A percentile compares a stretch with the other conserved stretches of the same genome.
phyloP scores from a whole-genome alignment of 257 asterid genomes.

The Parsonsia alboflavescens region DNA sequence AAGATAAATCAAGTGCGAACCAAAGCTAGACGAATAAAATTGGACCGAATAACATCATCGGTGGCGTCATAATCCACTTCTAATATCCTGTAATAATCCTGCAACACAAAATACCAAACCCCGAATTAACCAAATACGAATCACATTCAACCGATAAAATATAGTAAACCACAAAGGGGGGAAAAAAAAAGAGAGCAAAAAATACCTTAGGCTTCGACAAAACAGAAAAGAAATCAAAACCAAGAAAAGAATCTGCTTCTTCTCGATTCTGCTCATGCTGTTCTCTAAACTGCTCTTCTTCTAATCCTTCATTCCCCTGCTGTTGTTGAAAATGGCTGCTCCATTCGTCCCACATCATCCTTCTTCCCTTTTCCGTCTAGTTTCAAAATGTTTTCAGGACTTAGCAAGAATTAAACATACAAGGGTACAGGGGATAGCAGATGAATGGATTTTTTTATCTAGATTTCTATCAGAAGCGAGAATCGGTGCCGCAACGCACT shows the following conservation, averaged over 20 bases:
- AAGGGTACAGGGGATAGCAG: too few species aligned
- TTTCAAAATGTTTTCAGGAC: neutral
- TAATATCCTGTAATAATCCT: conserved; percentile 81
- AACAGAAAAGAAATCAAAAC: conserved; percentile 63
- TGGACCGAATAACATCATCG: conserved; percentile 81
- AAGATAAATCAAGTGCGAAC: conserved; percentile 30
- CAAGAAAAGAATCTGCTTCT: conserved; percentile 34
- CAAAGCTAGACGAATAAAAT: conserved; percentile 88
- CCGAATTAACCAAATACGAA: neutral
- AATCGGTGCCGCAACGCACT: neutral
- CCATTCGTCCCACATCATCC: conserved; percentile 81
- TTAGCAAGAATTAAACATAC: neutral
- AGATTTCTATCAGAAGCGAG: neutral
- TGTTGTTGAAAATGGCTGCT: conserved; percentile 34
- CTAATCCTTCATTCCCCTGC: conserved; percentile 17
- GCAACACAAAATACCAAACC: neutral
- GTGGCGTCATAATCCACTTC: conserved; percentile 90
- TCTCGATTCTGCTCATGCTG: conserved; percentile 30
- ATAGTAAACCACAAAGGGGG: neutral
- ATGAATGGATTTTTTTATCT: neutral
- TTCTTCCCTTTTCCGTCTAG: conserved; percentile 1
- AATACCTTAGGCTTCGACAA: conserved; percentile 67
- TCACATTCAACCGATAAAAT: neutral
- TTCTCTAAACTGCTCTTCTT: conserved; percentile 26
- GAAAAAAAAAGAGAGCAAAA: neutral